A percentile compares a stretch with the other conserved stretches of the same genome.
Conservation (phyloP, 495 filamentous ascomycete genomes). For the Cladorrhinum samala region DNA sequence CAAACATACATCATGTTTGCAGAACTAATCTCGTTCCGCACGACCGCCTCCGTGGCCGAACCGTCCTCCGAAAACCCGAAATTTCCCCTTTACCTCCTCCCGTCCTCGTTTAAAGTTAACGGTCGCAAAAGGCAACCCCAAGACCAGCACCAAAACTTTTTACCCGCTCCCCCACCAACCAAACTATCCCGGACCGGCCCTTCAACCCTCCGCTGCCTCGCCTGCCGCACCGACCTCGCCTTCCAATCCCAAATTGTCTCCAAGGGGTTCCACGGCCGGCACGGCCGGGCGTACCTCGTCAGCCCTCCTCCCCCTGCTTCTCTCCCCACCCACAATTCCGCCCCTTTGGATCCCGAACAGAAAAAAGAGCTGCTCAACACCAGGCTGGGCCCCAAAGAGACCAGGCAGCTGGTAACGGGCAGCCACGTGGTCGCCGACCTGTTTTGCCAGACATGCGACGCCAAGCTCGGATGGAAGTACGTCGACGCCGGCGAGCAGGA, state of each 20-base stretch:
- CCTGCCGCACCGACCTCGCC: constrained; percentile 69
- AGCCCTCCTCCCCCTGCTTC: constrained; percentile 39
- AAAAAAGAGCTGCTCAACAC: constrained; percentile 41
- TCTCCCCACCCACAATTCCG: background rate
- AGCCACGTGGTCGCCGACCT: constrained; percentile 60
- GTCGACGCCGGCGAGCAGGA: constrained; percentile 71
- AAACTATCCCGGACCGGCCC: no score
- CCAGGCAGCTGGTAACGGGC: constrained; percentile 73
- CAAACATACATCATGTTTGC: constrained; percentile 16
- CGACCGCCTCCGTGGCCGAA: constrained; percentile 5
- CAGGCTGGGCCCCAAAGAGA: constrained; percentile 48
- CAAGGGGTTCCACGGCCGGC: constrained; percentile 90
- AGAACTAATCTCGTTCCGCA: constrained; percentile 10
- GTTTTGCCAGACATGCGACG: constrained; percentile 48
- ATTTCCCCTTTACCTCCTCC: constrained; percentile 47
- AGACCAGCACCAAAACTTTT: background rate
- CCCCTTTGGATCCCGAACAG: constrained; percentile 22
- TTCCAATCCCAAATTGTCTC: constrained; percentile 73
- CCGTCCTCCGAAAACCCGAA: constrained; percentile 23
- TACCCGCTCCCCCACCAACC: constrained; percentile 20
- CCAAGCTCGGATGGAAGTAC: constrained; percentile 89
- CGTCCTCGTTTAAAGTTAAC: no score
- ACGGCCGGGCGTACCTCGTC: constrained; percentile 88
- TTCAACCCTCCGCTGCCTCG: constrained; percentile 68
- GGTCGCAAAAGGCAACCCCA: no score